Conservation (phyloP, 2,329 filamentous ascomycete genomes). For the Epichloe brachyelytri region DNA sequence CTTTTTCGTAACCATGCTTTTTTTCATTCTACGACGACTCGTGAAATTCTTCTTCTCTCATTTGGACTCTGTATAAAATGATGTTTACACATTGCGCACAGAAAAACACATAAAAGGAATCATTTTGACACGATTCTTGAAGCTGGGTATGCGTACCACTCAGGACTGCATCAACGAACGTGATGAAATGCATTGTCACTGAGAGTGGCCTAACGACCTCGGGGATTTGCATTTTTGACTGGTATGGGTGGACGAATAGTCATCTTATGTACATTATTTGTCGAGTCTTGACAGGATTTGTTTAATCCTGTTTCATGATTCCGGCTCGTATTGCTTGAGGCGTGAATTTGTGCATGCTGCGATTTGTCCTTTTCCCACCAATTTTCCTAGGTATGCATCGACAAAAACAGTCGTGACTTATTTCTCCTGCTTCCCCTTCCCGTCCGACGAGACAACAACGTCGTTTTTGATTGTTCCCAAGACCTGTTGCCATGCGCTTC, state of each 20-base stretch:
- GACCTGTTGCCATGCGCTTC: no score
- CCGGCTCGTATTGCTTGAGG: no score
- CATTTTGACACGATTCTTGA: background rate
- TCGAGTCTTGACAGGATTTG: constrained; percentile 1
- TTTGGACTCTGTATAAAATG: background rate
- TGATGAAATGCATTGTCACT: constrained; percentile 2
- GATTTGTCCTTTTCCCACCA: no score
- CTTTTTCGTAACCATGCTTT: constrained; percentile 1
- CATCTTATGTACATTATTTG: constrained; percentile 1
- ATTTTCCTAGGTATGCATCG: no score
- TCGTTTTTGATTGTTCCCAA: no score
- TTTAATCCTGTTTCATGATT: background rate
- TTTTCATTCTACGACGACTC: constrained; percentile 3
- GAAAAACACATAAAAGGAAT: background rate
- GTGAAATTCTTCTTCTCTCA: constrained; percentile 1
- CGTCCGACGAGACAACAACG: no score
- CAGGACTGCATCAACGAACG: constrained; percentile 1
- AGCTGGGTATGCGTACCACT: constrained; percentile 1
- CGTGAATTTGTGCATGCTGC: no score
- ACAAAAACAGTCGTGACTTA: no score
- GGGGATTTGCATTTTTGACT: background rate
- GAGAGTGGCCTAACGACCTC: background rate
- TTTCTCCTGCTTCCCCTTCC: no score
- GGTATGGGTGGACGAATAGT: background rate
- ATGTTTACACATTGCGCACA: background rate